Base-by-base conservation (phyloP, 2,329 filamentous ascomycete species). In the Verruconis gallopava region DNA sequence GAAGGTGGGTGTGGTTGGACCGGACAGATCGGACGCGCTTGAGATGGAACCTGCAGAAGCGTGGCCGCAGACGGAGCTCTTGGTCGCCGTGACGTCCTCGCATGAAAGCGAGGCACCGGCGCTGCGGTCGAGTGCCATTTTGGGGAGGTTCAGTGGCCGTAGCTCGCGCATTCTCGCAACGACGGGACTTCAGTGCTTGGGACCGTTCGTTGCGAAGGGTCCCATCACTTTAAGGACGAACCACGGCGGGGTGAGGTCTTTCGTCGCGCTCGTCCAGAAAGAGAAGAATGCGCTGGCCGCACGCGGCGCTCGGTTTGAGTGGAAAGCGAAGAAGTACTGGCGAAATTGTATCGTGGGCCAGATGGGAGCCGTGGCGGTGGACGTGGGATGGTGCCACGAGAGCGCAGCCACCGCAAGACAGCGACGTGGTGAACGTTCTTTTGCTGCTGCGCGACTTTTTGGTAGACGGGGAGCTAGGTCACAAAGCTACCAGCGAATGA, bases 1-100 rank as follows among this genome's bases (percentile, higher is more conserved):
- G 54, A 81, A 83, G 14, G 77, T 82, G 17, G 81, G 79, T 33
- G 80, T 84, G 28, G 79, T 64, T 40, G 81, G 81, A 15, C 81
- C 79, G 11, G 76, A 73, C 49, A 78, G 66, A 50, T 82, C 81
- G 15, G 81, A 85, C 9, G 69, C 68, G 13, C 25, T 39, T 30
- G 46, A 43, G 15, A 30, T 17, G 11, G 32, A 37, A 43, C 59
- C 56, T 44, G 55, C 49, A 44, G 48, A 57, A 21, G 57, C 57
- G 44, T 55, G 53, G 20, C 60, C 47, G 3, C 57, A 60, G 4
- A 49, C 49, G 21, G 56, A 50, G 15, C 51, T 55, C 11, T 59
- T 54, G n/a, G n/a, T n/a, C 40, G 52, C 44, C 34, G 51, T 47
- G 55, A 58, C 55, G 6, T 55, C 40, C 1, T 33, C 40, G 19